Conservation (phyloP, 495 filamentous ascomycete genomes). For the Tuber melanosporum region DNA sequence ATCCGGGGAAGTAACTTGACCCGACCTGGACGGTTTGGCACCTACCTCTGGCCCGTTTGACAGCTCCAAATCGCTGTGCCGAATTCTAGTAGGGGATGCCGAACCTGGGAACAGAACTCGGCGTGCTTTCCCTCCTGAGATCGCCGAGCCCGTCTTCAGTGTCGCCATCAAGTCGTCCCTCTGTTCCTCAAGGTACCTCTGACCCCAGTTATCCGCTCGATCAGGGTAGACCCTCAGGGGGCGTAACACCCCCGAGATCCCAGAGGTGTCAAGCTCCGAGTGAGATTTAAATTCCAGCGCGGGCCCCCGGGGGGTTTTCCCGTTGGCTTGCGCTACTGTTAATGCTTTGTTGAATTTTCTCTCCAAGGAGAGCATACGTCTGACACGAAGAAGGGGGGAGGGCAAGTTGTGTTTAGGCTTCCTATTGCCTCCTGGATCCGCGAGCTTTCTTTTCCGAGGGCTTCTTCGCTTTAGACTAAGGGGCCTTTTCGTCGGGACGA, state of each 20-base stretch:
- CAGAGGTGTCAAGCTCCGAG: background rate
- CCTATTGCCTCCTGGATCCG: background rate
- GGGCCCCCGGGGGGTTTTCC: background rate
- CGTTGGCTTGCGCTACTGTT: background rate
- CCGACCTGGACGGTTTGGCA: background rate
- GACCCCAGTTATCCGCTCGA: background rate
- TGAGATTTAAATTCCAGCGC: background rate
- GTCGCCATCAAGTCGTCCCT: background rate
- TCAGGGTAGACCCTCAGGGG: background rate
- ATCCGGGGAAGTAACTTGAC: background rate
- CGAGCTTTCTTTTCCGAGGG: background rate
- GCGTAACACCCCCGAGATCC: background rate
- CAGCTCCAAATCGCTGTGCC: background rate
- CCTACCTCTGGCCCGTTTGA: background rate
- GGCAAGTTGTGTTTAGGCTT: background rate
- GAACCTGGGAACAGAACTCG: background rate
- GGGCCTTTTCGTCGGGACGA: background rate
- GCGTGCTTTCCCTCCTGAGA: background rate
- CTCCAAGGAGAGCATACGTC: background rate
- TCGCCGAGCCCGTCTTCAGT: background rate
- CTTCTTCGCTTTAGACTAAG: background rate
- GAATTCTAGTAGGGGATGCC: background rate
- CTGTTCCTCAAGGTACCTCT: background rate
- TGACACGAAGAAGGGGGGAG: background rate
- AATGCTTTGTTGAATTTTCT: background rate